Conservation (phyloP, 805 yeast species). For the Zygoascus tannicola region DNA sequence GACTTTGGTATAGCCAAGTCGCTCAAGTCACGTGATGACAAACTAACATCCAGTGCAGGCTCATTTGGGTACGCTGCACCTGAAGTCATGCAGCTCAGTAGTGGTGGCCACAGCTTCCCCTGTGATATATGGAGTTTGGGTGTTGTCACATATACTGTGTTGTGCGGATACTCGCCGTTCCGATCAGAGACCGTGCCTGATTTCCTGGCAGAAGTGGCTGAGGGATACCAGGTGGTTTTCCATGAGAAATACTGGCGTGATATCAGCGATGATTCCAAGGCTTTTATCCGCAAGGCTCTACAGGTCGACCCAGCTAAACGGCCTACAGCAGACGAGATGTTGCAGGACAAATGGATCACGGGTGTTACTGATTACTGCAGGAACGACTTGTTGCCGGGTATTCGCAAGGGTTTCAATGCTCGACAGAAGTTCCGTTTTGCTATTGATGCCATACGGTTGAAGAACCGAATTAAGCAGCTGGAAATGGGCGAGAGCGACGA, state of each 20-base stretch:
- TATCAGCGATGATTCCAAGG: constrained; percentile 71
- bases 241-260: constrained; percentile 81
- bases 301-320: constrained; percentile 59
- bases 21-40: constrained; percentile 49
- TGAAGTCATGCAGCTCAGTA: constrained; percentile 62
- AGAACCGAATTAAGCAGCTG: constrained; percentile 52
- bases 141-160: constrained; percentile 78
- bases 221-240: constrained; percentile 68
- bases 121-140: constrained; percentile 97
- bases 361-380: constrained; percentile 30
- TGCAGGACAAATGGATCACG: constrained; percentile 67
- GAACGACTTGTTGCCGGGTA: constrained; percentile 69
- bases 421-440: constrained; percentile 78
- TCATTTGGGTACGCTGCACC: constrained; percentile 97
- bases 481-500: constrained; percentile 46
- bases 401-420: constrained; percentile 75
- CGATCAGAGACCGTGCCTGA: constrained; percentile 74
- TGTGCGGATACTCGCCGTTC: constrained; percentile 91
- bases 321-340: constrained; percentile 56
- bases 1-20: constrained; percentile 94
- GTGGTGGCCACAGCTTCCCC: constrained; percentile 79
- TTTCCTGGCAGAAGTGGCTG: constrained; percentile 69
- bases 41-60: constrained; percentile 70
- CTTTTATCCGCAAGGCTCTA: constrained; percentile 63
- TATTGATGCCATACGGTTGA: constrained; percentile 71